A percentile compares a stretch with the other conserved stretches of the same genome.
phyloP scores from a whole-genome alignment of 2,329 filamentous ascomycete species.

The Xylariaceae sp. region DNA sequence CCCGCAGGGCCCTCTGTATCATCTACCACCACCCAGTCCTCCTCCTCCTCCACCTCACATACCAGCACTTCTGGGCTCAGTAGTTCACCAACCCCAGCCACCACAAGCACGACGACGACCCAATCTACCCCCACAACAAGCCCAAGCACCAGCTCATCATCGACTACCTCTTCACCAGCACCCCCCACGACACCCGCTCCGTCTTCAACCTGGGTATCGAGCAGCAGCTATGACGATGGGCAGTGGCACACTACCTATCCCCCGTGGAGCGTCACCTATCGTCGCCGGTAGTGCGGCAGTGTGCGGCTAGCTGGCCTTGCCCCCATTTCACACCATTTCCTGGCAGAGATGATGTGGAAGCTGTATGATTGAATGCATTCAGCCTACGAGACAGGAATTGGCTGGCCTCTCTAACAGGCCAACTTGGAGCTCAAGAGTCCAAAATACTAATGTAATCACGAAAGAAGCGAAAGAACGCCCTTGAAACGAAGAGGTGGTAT shows the following conservation, averaged over 20 bases:
- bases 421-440: too few species aligned
- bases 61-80: background rate
- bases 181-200: constrained; percentile 4
- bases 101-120: background rate
- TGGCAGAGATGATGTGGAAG: too few species aligned
- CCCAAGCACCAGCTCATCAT: background rate
- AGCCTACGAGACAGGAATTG: too few species aligned
- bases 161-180: background rate
- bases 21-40: background rate
- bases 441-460: too few species aligned
- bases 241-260: constrained; percentile 11
- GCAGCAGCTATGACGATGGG: constrained; percentile 7
- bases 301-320: background rate
- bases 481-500: constrained; percentile 3
- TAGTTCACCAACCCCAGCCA: background rate
- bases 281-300: constrained; percentile 1
- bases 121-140: too few species aligned
- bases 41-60: background rate
- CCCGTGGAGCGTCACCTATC: constrained; percentile 10
- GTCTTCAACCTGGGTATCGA: constrained; percentile 5
- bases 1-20: background rate
- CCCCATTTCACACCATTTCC: too few species aligned
- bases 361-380: too few species aligned
- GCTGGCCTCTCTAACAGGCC: background rate
- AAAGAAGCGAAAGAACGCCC: background rate